phyloP scores from a whole-genome alignment of 345 rosid species.

The Salix suchowensis region DNA sequence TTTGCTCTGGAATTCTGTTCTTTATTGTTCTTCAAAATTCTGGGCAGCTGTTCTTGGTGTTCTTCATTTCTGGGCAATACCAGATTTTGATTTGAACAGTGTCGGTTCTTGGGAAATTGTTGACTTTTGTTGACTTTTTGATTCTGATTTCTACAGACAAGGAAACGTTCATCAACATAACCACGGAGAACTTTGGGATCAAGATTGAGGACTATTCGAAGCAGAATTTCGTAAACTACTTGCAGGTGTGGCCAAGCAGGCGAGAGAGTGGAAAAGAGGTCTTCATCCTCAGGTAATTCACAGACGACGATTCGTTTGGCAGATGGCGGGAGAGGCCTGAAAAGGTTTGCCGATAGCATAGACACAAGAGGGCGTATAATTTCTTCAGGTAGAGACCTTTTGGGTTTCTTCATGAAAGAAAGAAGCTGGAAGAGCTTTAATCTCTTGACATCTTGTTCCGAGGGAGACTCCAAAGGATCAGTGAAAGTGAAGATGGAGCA shows the following conservation, averaged over 20 bases:
- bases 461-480: constrained; percentile 46
- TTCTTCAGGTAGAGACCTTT: constrained; percentile 24
- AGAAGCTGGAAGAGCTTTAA: constrained; percentile 45
- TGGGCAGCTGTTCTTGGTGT: no score
- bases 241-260: constrained; percentile 57
- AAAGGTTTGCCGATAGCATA: constrained; percentile 52
- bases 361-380: constrained; percentile 33
- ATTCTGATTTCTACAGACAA: no score
- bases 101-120: no score
- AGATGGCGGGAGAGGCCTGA: constrained; percentile 53
- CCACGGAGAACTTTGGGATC: constrained; percentile 41
- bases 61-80: no score
- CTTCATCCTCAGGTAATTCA: constrained; percentile 46
- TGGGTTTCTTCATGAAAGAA: constrained; percentile 28
- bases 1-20: no score
- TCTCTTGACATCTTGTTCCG: constrained; percentile 46
- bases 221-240: constrained; percentile 43
- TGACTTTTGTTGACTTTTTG: no score
- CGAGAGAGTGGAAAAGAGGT: constrained; percentile 18
- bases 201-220: constrained; percentile 24
- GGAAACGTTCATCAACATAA: constrained; percentile 38
- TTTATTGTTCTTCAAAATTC: no score
- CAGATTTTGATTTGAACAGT: no score
- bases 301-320: constrained; percentile 9
- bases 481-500: constrained; percentile 39